Evolutionary conservation across 2,329 filamentous ascomycete genomes (phyloP).

Genomic region (Bipolaris gigantea): DNA sequence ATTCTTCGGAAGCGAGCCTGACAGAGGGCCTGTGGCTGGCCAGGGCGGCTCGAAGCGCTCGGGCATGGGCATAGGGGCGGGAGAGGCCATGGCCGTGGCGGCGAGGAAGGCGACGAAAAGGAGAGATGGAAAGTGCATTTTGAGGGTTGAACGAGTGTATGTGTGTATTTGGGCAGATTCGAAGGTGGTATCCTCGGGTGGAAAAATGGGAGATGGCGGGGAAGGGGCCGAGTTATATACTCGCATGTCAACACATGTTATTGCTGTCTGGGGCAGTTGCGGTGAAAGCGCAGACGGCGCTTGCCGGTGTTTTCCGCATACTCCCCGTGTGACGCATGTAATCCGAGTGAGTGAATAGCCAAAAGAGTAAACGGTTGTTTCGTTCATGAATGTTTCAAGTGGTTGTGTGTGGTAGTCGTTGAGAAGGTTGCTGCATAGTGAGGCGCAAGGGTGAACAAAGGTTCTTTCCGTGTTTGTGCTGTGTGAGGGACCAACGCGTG

Average conservation of each 20-base stretch:
- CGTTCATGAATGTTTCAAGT: neutral
- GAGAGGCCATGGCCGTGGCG: neutral
- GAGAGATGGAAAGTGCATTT: constrained; percentile 1
- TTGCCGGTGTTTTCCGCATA: neutral
- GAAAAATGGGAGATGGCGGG: neutral
- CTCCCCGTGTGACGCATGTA: neutral
- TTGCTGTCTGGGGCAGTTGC: too few species aligned
- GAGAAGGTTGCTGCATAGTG: neutral
- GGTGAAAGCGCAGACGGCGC: neutral
- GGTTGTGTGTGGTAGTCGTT: neutral
- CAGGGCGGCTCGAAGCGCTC: neutral
- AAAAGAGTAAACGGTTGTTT: neutral
- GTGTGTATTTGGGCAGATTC: neutral
- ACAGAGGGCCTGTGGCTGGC: neutral
- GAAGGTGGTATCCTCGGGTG: neutral
- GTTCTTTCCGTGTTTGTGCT: neutral
- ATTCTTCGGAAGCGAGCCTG: neutral
- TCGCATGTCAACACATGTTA: neutral
- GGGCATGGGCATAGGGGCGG: neutral
- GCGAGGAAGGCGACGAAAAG: neutral
- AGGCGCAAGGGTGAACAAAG: neutral
- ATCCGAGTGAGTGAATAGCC: neutral
- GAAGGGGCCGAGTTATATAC: neutral
- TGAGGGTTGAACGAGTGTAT: neutral
- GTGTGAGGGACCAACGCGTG: neutral